Base-by-base conservation (phyloP, 1,284 basidiomycete genomes). In the Erythrobasidium hasegawianum region DNA sequence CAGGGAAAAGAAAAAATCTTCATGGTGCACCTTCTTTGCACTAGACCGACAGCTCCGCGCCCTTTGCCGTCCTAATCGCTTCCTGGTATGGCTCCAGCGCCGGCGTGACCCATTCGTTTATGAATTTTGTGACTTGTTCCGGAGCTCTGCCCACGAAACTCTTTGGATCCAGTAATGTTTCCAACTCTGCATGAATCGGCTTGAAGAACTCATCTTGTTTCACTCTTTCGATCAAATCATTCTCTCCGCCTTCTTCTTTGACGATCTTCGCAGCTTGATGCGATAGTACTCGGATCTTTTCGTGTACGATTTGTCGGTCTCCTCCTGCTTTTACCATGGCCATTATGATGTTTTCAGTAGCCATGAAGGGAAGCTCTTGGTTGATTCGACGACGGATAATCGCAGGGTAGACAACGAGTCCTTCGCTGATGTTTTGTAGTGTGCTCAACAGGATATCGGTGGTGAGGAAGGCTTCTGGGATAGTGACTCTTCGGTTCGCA, bases 281-380 rank as follows among this genome's bases (percentile, higher is more conserved):
- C 14, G 92, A 96, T 18, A 97, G 82, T 57, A 97, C 94, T 68
- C 95, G 81, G 76, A 97, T 95, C 79, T 90, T 88, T 80, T 97
- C 96, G 78, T 98, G 95, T 41, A 92, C 93, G 78, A 90, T 89
- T 79, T 98, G 96, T 43, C 96, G 83, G 78, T 98, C 95, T 0
- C 94, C 96, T 45, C 94, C 94, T 61, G 79, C 78, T 79, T 95
- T 95, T 68, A 98, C 96, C 69, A 98, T 87, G 11, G 93, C 93
- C 96, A 99, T 98, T 81, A 98, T 98, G 78, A 99, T 84, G 79
- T 98, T 98, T 79, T 74, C 72, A 39, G 72, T 79, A 2, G 78
- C 78, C 96, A 99, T 99, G 83, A 98, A 98, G 1, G 96, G 96
- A 39, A 99, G 83, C 79, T 99, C 96, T 78, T 96, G 90, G 20